A percentile compares a stretch with the other conserved stretches of the same genome.
Evolutionary conservation across 139 green algal species (phyloP).

Genomic region (Picochlorum costavermella): DNA sequence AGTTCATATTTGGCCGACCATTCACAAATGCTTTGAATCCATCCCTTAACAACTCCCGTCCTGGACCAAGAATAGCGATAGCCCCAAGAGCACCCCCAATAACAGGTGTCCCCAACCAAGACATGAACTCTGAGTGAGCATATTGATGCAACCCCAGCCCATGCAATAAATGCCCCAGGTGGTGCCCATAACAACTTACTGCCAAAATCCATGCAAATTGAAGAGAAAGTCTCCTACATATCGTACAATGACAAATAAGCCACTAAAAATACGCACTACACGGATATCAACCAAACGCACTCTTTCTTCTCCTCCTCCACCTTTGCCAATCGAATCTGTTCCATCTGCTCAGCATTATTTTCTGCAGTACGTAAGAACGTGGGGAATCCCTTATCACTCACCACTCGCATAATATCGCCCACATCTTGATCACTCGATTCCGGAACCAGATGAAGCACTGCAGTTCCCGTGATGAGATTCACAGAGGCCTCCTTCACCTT

Average conservation of each 20-base stretch:
- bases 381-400: conserved; percentile 68
- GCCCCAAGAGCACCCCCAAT: conserved; percentile 59
- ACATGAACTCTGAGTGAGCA: conserved; percentile 45
- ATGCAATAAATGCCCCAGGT: conserved; percentile 73
- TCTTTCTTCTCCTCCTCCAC: conserved; percentile 15
- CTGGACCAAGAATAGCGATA: conserved; percentile 71
- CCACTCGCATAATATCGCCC: conserved; percentile 20
- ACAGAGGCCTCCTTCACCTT: conserved; percentile 42
- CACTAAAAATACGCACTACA: too few species aligned
- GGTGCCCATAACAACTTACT: conserved; percentile 65
- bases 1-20: conserved; percentile 87
- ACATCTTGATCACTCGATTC: not conserved
- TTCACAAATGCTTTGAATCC: conserved; percentile 54
- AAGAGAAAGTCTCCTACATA: conserved; percentile 24
- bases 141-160: conserved; percentile 33
- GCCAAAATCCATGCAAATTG: conserved; percentile 65
- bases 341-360: conserved; percentile 16
- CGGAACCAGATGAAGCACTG: conserved; percentile 38
- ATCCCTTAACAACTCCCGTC: conserved; percentile 55
- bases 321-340: conserved; percentile 28
- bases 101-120: conserved; percentile 45
- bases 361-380: not conserved
- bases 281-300: too few species aligned
- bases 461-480: conserved; percentile 64
- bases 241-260: too few species aligned